Evolutionary conservation across 352 stramenopile genomes (phyloP).

Genomic region (Lagenidium giganteum): DNA sequence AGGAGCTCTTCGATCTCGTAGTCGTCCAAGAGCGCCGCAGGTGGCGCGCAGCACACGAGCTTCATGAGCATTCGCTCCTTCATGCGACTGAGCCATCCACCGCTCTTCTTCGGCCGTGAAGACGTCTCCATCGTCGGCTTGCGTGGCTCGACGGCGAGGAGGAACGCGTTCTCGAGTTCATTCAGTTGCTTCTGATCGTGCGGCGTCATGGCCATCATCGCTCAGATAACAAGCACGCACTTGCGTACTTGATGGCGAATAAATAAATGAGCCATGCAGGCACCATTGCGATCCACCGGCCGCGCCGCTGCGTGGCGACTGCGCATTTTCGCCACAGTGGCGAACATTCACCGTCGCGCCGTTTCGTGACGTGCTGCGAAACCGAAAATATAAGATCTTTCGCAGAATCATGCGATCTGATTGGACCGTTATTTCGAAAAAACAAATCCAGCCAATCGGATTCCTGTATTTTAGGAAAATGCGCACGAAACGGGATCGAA

Average conservation of each 20-base stretch:
- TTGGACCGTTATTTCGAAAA: conserved; percentile 1
- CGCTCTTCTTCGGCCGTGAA: background rate
- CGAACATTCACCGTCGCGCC: background rate
- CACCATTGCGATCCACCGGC: background rate
- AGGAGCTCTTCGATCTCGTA: conserved; percentile 17
- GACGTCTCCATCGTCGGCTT: background rate
- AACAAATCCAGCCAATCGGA: conserved; percentile 2
- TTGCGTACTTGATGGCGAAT: conserved; percentile 3
- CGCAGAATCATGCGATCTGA: background rate
- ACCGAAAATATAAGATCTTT: conserved; percentile 2
- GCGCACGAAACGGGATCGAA: background rate
- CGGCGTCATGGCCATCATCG: conserved; percentile 21
- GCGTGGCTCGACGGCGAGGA: conserved; percentile 6
- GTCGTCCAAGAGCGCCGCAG: conserved; percentile 16
- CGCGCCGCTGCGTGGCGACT: background rate
- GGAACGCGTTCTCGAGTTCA: conserved; percentile 14
- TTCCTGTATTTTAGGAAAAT: conserved; percentile 1
- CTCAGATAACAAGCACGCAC: background rate
- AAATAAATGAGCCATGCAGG: conserved; percentile 12
- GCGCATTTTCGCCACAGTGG: conserved; percentile 8
- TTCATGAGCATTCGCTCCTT: conserved; percentile 10
- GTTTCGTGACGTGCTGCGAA: background rate
- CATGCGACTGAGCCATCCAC: conserved; percentile 8
- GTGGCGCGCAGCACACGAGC: conserved; percentile 18
- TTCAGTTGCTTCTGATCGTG: conserved; percentile 16